These are phyloP conservation scores for Allomyces arbusculus DNA, from an alignment of 192 early-diverging fungal species.

Conservation along the genomic window DNA sequence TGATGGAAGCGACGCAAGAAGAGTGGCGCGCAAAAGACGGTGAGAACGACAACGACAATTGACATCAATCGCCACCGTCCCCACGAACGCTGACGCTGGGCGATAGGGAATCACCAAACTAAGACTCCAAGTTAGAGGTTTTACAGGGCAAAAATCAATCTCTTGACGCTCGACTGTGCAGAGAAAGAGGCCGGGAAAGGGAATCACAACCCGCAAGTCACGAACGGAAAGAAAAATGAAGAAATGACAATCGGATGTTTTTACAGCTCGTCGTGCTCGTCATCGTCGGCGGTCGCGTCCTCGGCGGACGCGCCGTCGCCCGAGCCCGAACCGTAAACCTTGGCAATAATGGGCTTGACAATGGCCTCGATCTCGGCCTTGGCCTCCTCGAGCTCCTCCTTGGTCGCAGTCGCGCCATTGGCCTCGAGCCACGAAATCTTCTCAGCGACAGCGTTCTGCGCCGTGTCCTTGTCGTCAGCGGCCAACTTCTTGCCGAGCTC, in stretches of 20 bases:
- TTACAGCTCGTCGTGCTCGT: slow-evolving; percentile 51
- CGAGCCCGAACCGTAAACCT: slow-evolving; percentile 52
- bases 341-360: slow-evolving; percentile 84
- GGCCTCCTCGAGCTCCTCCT: slow-evolving; percentile 96
- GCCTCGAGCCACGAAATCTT: slow-evolving; percentile 60
- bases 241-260: slow-evolving; percentile 3
- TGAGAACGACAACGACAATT: too few relatives aligned
- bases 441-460: slow-evolving; percentile 65
- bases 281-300: slow-evolving; percentile 31
- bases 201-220: too few relatives aligned
- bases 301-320: slow-evolving; percentile 22
- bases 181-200: too few relatives aligned
- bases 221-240: background rate
- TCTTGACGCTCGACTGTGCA: too few relatives aligned
- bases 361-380: slow-evolving; percentile 80
- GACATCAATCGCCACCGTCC: too few relatives aligned
- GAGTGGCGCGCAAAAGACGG: too few relatives aligned
- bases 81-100: too few relatives aligned
- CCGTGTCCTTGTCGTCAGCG: slow-evolving; percentile 74
- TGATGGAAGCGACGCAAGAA: too few relatives aligned
- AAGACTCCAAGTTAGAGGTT: too few relatives aligned
- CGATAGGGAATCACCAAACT: too few relatives aligned
- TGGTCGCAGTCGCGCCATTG: slow-evolving; percentile 56
- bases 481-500: slow-evolving; percentile 66
- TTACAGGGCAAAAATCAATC: too few relatives aligned